Conservation (phyloP, 2,329 filamentous ascomycete genomes). For the Cladosporium phlei region DNA sequence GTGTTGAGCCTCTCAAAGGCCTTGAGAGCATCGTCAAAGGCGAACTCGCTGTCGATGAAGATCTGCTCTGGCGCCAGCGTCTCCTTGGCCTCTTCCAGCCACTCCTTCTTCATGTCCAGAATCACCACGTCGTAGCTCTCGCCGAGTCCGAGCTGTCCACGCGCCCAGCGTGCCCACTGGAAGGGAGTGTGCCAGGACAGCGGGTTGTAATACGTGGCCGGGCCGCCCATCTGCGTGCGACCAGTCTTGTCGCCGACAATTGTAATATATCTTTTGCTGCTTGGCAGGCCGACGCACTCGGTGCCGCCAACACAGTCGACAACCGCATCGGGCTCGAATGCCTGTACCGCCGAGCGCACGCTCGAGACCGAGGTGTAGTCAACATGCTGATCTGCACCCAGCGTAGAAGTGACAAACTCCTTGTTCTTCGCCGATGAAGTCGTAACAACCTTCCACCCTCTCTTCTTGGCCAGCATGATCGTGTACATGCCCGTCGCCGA, state of each 20-base stretch:
- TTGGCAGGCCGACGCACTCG: constrained; percentile 33
- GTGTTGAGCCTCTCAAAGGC: constrained; percentile 34
- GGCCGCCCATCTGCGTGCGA: constrained; percentile 30
- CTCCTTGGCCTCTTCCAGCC: constrained; percentile 49
- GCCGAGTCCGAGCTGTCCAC: constrained; percentile 36
- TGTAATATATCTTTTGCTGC: constrained; percentile 47
- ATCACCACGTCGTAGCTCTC: constrained; percentile 39
- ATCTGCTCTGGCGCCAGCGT: constrained; percentile 51
- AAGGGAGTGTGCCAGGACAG: constrained; percentile 19
- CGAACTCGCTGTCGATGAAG: constrained; percentile 53
- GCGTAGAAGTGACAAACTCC: constrained; percentile 47
- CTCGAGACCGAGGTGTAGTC: constrained; percentile 52
- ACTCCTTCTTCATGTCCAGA: constrained; percentile 40
- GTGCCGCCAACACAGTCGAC: constrained; percentile 56
- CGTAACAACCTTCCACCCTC: constrained; percentile 35
- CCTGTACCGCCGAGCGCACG: constrained; percentile 47
- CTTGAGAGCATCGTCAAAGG: constrained; percentile 50
- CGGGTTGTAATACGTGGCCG: constrained; percentile 29
- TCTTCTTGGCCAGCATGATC: constrained; percentile 28
- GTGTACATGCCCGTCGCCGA: constrained; percentile 32
- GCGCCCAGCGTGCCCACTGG: constrained; percentile 30
- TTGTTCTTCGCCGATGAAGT: constrained; percentile 57
- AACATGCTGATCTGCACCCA: constrained; percentile 61
- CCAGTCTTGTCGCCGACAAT: constrained; percentile 36
- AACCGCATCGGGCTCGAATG: constrained; percentile 49